phyloP scores from a whole-genome alignment of 1,284 basidiomycete species.

The Xanthoconium separans region DNA sequence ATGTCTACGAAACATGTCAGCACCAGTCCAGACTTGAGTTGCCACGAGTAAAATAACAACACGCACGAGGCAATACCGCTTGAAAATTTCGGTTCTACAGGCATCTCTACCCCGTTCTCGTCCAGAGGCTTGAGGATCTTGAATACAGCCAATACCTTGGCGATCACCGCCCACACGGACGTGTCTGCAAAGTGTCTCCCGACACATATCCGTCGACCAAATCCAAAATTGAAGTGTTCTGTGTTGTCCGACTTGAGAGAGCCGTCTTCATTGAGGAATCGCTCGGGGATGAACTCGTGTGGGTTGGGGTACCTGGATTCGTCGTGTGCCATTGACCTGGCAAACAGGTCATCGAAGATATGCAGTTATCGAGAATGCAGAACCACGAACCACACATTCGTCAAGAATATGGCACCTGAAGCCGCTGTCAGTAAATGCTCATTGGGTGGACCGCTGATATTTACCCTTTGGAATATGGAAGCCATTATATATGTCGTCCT shows the following conservation, averaged over 20 bases:
- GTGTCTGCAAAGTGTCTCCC: not conserved
- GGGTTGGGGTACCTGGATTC: not conserved
- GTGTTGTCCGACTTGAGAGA: not conserved
- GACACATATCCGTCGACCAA: not conserved
- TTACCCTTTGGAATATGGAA: not conserved
- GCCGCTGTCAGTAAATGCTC: not conserved
- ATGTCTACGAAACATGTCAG: constrained; percentile 5
- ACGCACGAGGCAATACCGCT: not conserved
- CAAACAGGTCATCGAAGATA: not conserved
- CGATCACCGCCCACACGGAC: not conserved
- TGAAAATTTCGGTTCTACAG: not conserved
- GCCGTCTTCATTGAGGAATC: not conserved
- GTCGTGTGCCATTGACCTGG: not conserved
- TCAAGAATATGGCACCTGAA: not conserved
- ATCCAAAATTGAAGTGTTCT: not conserved
- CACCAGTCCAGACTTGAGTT: not conserved
- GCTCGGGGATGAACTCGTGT: not conserved
- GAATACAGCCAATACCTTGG: not conserved
- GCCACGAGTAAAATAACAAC: not conserved
- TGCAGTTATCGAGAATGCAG: not conserved
- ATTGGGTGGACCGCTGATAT: not conserved
- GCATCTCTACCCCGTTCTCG: not conserved
- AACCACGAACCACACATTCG: not conserved
- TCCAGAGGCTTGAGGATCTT: not conserved
- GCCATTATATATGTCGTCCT: not conserved